phyloP scores from a whole-genome alignment of 768 basidiomycete genomes.

The Boletus vinaceobasis region DNA sequence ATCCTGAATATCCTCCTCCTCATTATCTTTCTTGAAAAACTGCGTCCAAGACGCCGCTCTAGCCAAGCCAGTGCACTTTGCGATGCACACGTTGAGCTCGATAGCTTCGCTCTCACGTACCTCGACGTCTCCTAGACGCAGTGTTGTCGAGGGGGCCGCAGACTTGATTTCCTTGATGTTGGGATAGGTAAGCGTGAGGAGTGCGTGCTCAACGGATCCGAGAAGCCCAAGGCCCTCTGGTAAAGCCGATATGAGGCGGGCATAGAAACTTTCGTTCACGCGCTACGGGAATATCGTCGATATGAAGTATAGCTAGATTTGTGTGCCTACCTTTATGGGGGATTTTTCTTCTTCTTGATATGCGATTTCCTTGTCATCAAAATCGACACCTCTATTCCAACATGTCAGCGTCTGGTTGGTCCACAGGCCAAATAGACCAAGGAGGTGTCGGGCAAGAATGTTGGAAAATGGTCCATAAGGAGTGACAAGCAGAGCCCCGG shows the following conservation, averaged over 20 bases:
- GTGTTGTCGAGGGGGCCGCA: slow-evolving; percentile 52
- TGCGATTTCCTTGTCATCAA: slow-evolving; percentile 68
- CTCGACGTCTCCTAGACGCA: slow-evolving; percentile 78
- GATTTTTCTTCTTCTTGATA: slow-evolving; percentile 69
- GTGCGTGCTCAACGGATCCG: slow-evolving; percentile 30
- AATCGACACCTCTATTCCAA: slow-evolving; percentile 73
- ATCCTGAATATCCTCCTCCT: slow-evolving; percentile 27
- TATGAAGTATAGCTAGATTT: neutral
- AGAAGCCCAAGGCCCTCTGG: slow-evolving; percentile 26
- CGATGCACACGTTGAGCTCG: slow-evolving; percentile 67
- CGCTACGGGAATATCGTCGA: slow-evolving; percentile 38
- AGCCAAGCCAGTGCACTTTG: slow-evolving; percentile 73
- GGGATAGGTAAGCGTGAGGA: slow-evolving; percentile 39
- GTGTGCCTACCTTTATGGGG: slow-evolving; percentile 59
- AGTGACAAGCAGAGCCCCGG: neutral
- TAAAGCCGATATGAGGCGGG: slow-evolving; percentile 40
- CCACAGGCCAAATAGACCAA: neutral
- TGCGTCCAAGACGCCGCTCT: slow-evolving; percentile 74
- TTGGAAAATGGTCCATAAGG: neutral
- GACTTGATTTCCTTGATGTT: slow-evolving; percentile 71
- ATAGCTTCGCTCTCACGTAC: slow-evolving; percentile 66
- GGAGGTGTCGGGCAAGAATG: neutral
- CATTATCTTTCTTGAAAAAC: slow-evolving; percentile 34
- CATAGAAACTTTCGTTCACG: slow-evolving; percentile 73
- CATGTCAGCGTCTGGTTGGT: slow-evolving; percentile 5